These are phyloP conservation scores for Xylariaceae sp. DNA, from an alignment of 2,329 filamentous ascomycete species.

Conservation along the genomic window DNA sequence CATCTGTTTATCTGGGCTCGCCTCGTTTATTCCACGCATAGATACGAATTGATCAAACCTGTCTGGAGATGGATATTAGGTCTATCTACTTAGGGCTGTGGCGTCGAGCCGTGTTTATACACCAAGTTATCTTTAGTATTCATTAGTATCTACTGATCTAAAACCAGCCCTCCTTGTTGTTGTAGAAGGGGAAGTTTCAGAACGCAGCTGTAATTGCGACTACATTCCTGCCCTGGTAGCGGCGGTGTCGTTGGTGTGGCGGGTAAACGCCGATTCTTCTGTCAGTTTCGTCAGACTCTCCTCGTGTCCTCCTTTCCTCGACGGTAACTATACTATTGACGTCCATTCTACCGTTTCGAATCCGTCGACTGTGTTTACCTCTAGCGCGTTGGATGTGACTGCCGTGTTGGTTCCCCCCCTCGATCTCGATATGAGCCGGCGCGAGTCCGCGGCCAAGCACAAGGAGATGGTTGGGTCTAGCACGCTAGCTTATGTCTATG, in stretches of 20 bases:
- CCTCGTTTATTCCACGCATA: not conserved
- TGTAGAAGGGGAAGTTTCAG: conserved; percentile 31
- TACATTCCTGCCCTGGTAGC: conserved; percentile 15
- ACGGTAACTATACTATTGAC: conserved; percentile 27
- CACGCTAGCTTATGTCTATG: not conserved
- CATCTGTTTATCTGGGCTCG: not conserved
- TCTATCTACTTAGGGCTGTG: not conserved
- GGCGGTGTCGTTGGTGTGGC: conserved; percentile 18
- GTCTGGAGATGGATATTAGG: not conserved
- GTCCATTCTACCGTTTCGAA: conserved; percentile 29
- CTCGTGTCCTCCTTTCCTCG: conserved; percentile 1
- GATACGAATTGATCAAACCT: not conserved
- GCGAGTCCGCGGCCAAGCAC: conserved; percentile 24
- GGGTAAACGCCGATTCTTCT: conserved; percentile 24
- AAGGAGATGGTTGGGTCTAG: conserved; percentile 23
- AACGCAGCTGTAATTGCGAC: conserved; percentile 14
- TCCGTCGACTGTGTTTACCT: conserved; percentile 23
- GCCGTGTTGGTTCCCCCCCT: conserved; percentile 34
- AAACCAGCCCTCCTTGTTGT: conserved; percentile 15
- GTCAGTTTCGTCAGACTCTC: conserved; percentile 9
- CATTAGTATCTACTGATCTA: not conserved
- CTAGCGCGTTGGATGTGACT: conserved; percentile 25
- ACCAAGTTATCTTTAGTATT: not conserved
- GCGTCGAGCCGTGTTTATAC: not conserved
- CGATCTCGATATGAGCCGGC: conserved; percentile 34